Evolutionary conservation across 148 eudicot species (phyloP).

Genomic region (Camellia japonica): DNA sequence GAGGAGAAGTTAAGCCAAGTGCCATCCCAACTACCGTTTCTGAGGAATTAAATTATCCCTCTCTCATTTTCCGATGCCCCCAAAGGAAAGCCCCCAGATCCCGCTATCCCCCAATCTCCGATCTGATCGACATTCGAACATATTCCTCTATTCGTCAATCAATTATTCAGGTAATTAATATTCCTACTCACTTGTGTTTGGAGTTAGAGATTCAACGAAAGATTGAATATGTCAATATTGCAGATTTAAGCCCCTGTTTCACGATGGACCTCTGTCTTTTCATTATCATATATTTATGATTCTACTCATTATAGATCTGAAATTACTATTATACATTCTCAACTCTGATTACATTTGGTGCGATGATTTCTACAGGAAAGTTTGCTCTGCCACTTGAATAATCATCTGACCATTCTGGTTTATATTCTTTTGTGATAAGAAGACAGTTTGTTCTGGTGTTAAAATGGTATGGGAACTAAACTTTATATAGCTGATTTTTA

Average conservation of each 20-base stretch:
- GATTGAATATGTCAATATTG: background rate
- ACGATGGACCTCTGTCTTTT: background rate
- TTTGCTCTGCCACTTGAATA: background rate
- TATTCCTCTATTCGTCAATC: no score
- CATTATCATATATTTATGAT: background rate
- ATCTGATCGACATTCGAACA: no score
- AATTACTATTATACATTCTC: background rate
- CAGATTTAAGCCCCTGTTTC: background rate
- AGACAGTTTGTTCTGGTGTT: background rate
- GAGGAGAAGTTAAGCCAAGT: no score
- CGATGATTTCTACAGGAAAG: slow-evolving; percentile 14
- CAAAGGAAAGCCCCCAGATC: no score
- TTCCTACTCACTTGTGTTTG: background rate
- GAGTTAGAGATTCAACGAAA: background rate
- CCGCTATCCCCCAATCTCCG: no score
- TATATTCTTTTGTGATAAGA: slow-evolving; percentile 7
- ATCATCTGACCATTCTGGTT: slow-evolving; percentile 4
- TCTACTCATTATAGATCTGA: background rate
- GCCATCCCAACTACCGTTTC: no score
- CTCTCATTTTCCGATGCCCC: no score
- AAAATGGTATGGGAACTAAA: slow-evolving; percentile 13
- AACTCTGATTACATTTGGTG: background rate
- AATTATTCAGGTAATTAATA: no score
- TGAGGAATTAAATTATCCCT: no score
- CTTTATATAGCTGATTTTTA: background rate